Percentiles rank a stretch among this genome's conserved stretches.
phyloP scores from a whole-genome alignment of 768 basidiomycete species.

The Psilocybe subaeruginosa region DNA sequence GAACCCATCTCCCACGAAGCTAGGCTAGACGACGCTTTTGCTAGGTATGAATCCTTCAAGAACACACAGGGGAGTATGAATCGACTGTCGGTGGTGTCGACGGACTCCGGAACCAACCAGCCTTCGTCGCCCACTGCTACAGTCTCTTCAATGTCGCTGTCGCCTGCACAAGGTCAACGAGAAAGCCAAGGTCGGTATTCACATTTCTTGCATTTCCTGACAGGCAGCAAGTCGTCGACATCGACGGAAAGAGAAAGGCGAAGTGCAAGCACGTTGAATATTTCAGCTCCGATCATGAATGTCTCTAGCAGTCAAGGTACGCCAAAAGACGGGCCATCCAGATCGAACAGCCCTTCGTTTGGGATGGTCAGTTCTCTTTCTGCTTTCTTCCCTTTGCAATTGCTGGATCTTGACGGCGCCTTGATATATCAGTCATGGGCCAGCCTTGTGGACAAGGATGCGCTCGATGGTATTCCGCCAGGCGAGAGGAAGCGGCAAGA shows the following conservation, averaged over 20 bases:
- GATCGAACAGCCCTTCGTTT: constrained; percentile 64
- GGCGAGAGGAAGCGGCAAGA: constrained; percentile 89
- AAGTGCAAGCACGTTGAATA: constrained; percentile 44
- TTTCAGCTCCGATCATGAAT: constrained; percentile 70
- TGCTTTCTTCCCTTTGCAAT: background rate
- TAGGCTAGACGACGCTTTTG: constrained; percentile 82
- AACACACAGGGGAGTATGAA: constrained; percentile 50
- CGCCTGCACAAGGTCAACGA: constrained; percentile 15
- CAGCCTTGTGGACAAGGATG: constrained; percentile 85
- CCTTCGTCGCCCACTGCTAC: constrained; percentile 47
- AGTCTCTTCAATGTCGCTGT: constrained; percentile 24
- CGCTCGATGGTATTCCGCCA: constrained; percentile 77
- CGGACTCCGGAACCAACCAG: constrained; percentile 34
- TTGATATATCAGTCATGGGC: constrained; percentile 75
- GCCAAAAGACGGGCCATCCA: constrained; percentile 34
- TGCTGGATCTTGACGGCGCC: constrained; percentile 2
- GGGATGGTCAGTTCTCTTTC: constrained; percentile 52
- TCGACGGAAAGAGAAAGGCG: constrained; percentile 40
- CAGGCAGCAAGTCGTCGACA: constrained; percentile 57
- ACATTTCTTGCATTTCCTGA: constrained; percentile 63
- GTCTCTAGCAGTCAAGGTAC: constrained; percentile 8
- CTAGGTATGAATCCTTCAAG: constrained; percentile 85
- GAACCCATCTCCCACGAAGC: constrained; percentile 38
- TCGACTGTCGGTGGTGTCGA: constrained; percentile 67
- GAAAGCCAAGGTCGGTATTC: constrained; percentile 42